Percentiles rank a stretch among this genome's conserved stretches.
phyloP scores from a whole-genome alignment of 768 basidiomycete genomes.

The Pleurotus giganteus region DNA sequence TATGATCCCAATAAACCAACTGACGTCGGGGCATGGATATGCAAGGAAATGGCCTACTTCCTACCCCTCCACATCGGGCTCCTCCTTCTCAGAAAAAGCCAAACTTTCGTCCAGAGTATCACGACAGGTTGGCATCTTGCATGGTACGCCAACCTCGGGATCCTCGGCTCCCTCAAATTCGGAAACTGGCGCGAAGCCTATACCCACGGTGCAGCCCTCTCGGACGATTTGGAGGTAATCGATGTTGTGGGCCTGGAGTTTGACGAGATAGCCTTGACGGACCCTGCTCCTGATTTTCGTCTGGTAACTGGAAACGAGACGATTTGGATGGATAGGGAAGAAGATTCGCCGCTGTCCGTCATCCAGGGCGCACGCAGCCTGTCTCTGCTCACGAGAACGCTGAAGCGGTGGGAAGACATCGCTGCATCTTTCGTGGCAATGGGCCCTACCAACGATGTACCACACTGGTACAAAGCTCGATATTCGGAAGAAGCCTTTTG shows the following conservation, averaged over 20 bases:
- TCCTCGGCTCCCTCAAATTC: neutral
- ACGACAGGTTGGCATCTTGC: neutral
- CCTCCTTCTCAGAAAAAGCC: neutral
- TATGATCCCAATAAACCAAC: neutral
- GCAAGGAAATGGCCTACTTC: neutral
- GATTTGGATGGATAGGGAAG: neutral
- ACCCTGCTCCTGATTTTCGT: neutral
- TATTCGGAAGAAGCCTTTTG: neutral
- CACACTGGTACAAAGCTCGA: neutral
- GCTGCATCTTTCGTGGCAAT: neutral
- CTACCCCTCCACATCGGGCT: neutral
- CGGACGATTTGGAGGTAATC: neutral
- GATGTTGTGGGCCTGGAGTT: neutral
- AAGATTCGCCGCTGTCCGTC: neutral
- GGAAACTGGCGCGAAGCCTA: neutral
- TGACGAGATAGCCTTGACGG: neutral
- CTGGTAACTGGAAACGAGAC: neutral
- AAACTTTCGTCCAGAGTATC: neutral
- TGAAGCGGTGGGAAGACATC: neutral
- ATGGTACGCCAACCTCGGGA: neutral
- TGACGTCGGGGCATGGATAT: neutral
- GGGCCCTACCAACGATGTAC: neutral
- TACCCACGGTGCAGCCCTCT: neutral
- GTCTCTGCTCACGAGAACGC: neutral
- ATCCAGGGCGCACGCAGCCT: neutral